These are phyloP conservation scores for Aspergillus wentii DNA, from an alignment of 495 filamentous ascomycete genomes.

Conservation along the genomic window DNA sequence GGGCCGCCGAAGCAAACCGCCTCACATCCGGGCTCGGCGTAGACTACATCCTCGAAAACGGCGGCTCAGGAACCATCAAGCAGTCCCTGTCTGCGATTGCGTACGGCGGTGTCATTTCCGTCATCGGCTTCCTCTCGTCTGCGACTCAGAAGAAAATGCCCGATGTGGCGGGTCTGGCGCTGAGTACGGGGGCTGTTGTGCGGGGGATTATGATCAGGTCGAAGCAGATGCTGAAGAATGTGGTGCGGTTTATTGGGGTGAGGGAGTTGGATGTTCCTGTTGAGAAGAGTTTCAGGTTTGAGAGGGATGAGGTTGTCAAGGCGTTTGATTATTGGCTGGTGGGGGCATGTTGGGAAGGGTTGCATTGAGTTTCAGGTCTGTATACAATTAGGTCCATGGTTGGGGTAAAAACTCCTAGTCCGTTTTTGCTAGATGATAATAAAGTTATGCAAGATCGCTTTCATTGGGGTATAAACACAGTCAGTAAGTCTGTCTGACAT, in stretches of 20 bases:
- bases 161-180: neutral
- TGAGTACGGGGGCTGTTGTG: neutral
- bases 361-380: neutral
- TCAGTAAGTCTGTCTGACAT: too few relatives aligned
- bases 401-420: too few relatives aligned
- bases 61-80: slow-evolving; percentile 48
- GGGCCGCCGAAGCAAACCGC: slow-evolving; percentile 48
- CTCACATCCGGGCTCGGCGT: slow-evolving; percentile 55
- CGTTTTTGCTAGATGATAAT: too few relatives aligned
- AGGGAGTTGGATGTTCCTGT: neutral
- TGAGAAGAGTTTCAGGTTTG: neutral
- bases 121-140: slow-evolving; percentile 39
- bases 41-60: slow-evolving; percentile 59
- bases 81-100: slow-evolving; percentile 51
- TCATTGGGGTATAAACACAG: too few relatives aligned
- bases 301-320: neutral
- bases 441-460: too few relatives aligned
- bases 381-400: too few relatives aligned
- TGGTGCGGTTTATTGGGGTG: neutral
- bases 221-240: neutral
- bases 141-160: neutral
- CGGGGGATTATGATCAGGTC: neutral
- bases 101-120: slow-evolving; percentile 51
- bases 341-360: neutral
- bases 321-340: neutral